Conservation (phyloP, 768 basidiomycete species). For the Royoungia palumana region DNA sequence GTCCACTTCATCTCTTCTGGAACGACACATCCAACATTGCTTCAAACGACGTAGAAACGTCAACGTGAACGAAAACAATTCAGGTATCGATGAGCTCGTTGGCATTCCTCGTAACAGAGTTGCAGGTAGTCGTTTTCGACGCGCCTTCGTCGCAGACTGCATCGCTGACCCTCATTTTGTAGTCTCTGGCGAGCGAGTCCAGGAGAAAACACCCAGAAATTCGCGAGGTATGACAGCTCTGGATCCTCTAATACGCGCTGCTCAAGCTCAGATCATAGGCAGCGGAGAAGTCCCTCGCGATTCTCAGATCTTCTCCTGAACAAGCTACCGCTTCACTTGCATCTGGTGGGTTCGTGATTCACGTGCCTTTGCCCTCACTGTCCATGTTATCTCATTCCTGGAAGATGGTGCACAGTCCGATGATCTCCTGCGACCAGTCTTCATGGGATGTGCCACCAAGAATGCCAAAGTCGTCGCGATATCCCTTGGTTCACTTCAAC, state of each 20-base stretch:
- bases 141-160: neutral
- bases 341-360: conserved; percentile 53
- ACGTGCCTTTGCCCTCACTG: neutral
- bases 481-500: conserved; percentile 85
- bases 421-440: conserved; percentile 80
- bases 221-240: conserved; percentile 65
- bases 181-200: conserved; percentile 89
- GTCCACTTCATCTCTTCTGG: no score
- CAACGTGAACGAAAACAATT: neutral
- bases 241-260: neutral
- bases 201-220: conserved; percentile 89
- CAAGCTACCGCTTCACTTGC: conserved; percentile 68
- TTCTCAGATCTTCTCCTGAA: conserved; percentile 79
- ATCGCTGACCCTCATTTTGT: conserved; percentile 2
- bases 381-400: conserved; percentile 10
- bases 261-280: conserved; percentile 48
- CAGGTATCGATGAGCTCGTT: conserved; percentile 54
- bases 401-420: conserved; percentile 77
- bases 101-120: conserved; percentile 68
- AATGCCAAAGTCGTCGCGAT: conserved; percentile 94
- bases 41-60: neutral
- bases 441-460: conserved; percentile 91
- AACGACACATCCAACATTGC: no score
- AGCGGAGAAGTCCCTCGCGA: conserved; percentile 81
- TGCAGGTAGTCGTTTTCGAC: conserved; percentile 47